These are phyloP conservation scores for Alternaria alternata DNA, from an alignment of 2,329 filamentous ascomycete genomes.

Conservation along the genomic window DNA sequence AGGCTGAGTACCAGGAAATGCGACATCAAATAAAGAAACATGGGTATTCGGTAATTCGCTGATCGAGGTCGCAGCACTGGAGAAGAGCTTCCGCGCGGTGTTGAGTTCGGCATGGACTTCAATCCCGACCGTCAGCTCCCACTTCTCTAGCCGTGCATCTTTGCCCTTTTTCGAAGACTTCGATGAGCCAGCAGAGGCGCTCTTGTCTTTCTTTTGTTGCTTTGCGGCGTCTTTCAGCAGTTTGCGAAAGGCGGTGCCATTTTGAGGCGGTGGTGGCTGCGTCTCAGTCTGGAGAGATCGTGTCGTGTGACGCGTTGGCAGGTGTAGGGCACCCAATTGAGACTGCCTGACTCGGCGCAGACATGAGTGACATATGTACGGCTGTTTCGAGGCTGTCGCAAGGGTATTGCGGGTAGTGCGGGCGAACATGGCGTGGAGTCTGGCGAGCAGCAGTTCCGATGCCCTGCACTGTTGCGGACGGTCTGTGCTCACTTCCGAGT, in stretches of 20 bases:
- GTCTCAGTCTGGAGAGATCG: constrained; percentile 39
- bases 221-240: constrained; percentile 50
- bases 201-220: constrained; percentile 39
- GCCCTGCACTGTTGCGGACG: constrained; percentile 28
- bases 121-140: constrained; percentile 95
- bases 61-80: constrained; percentile 59
- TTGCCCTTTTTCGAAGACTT: constrained; percentile 14
- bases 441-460: constrained; percentile 22
- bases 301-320: not conserved
- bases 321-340: constrained; percentile 23
- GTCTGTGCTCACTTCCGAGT: constrained; percentile 41
- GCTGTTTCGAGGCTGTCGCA: constrained; percentile 30
- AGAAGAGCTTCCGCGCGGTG: constrained; percentile 89
- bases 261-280: constrained; percentile 23
- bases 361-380: constrained; percentile 44
- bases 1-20: constrained; percentile 89
- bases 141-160: constrained; percentile 61
- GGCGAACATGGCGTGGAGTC: constrained; percentile 42
- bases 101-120: constrained; percentile 98
- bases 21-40: constrained; percentile 86
- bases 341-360: constrained; percentile 25
- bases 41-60: constrained; percentile 81
- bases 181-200: constrained; percentile 9
- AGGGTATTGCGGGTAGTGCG: constrained; percentile 30
- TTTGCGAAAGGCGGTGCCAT: constrained; percentile 48